Base-by-base conservation (phyloP, 805 yeast genomes). In the Spathaspora boniae region DNA sequence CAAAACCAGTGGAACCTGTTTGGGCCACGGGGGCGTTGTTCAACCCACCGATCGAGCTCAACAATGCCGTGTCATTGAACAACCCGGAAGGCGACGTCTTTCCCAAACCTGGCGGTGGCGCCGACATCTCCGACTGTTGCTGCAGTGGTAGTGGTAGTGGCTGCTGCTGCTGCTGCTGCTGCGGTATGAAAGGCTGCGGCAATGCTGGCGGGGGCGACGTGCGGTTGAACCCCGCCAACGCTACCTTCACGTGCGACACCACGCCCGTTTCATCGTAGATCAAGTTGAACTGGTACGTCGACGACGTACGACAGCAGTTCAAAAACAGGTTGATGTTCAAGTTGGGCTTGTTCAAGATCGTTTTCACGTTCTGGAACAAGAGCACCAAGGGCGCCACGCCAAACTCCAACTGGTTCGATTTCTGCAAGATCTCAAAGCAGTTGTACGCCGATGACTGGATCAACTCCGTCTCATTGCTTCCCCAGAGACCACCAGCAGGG, bases 231-330 rank as follows among this genome's bases (percentile, higher is more conserved):
- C 31, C 31, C 6, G 11, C 16, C 16, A 43, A 38, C 7, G 39
- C 41, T 15, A 58, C 58, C 43, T 66, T 65, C 24, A 72, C 56
- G 43, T 62, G 70, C 6, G 64, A 59, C 3, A 72, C 71, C n/a
- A 57, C 60, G 1, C 73, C 72, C 28, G 62, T 52, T 37, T 70
- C 73, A 42, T 73, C 77, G 45, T 65, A 67, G 16, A 65, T 45
- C 27, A 70, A 51, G 16, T 70, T 74, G 46, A 72, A 74, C 16
- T 54, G 53, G 37, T 58, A 53, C 4, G 53, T 50, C 9, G 56
- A 34, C 14, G 48, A 51, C 3, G 49, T 30, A 6, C 33, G 29
- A 30, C 34, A 29, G 16, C 40, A 26, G 12, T 45, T 42, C 36
- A 68, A 50, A 38, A 54, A 62, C 26, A 48, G 65, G 40, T 54